Conservation (phyloP, 2,329 filamentous ascomycete species). For the Pyrenochaeta sp. region DNA sequence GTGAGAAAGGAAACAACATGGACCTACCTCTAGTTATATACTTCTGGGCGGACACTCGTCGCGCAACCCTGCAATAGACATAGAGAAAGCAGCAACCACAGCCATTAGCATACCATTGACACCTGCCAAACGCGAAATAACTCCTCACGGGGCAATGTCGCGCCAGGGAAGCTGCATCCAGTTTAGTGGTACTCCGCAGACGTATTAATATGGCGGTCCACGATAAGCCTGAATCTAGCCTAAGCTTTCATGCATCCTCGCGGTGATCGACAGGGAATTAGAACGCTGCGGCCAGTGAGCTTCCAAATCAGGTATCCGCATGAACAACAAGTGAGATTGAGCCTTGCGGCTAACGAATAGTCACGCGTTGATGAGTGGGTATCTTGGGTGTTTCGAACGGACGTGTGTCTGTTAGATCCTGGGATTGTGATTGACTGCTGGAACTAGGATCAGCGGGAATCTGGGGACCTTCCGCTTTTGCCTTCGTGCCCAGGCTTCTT, state of each 20-base stretch:
- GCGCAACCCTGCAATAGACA: slow-evolving; percentile 1
- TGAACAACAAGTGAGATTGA: slow-evolving; percentile 5
- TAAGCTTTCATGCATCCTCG: slow-evolving; percentile 15
- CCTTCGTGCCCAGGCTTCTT: background rate
- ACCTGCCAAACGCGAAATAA: slow-evolving; percentile 41
- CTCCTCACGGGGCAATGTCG: slow-evolving; percentile 29
- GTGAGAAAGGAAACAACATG: background rate
- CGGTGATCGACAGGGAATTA: slow-evolving; percentile 21
- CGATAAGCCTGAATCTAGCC: slow-evolving; percentile 21
- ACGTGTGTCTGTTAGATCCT: background rate
- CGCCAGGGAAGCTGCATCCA: slow-evolving; percentile 32
- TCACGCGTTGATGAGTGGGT: slow-evolving; percentile 6
- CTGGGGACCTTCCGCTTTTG: slow-evolving; percentile 17
- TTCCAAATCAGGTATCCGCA: slow-evolving; percentile 18
- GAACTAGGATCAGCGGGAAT: slow-evolving; percentile 3
- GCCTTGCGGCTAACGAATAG: slow-evolving; percentile 1
- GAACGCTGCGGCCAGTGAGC: slow-evolving; percentile 13
- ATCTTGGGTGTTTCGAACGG: slow-evolving; percentile 4
- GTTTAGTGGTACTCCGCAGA: slow-evolving; percentile 17
- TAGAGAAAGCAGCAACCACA: background rate
- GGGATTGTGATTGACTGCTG: slow-evolving; percentile 9
- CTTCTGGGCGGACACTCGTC: background rate
- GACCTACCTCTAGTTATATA: slow-evolving; percentile 11
- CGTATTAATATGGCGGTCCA: slow-evolving; percentile 36
- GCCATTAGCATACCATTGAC: slow-evolving; percentile 13